phyloP scores from a whole-genome alignment of 2,329 filamentous ascomycete species.

The Purpureocillium lavendulum region DNA sequence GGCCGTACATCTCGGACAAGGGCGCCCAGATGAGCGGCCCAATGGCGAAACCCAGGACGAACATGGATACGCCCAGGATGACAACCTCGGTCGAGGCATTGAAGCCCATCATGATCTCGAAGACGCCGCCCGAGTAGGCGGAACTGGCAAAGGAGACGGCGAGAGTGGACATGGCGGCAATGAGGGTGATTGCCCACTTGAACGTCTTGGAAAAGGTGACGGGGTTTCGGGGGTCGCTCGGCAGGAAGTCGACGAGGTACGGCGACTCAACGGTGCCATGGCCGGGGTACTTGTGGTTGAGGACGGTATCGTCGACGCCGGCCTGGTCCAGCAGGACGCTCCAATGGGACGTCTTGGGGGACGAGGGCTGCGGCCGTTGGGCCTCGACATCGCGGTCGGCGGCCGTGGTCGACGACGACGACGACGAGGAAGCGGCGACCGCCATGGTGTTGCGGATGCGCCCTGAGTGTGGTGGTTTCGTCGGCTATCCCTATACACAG shows the following conservation, averaged over 20 bases:
- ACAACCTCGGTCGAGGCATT: constrained; percentile 39
- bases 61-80: constrained; percentile 55
- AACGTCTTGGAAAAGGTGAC: constrained; percentile 45
- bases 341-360: constrained; percentile 34
- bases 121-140: constrained; percentile 53
- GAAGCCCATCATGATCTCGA: constrained; percentile 47
- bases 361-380: constrained; percentile 16
- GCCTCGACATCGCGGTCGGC: constrained; percentile 34
- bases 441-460: constrained; percentile 4
- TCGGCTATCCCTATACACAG: too few species aligned
- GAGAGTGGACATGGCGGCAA: constrained; percentile 59
- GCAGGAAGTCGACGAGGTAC: constrained; percentile 60
- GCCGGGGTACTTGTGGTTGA: constrained; percentile 48
- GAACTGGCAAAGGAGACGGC: constrained; percentile 63
- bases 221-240: constrained; percentile 59
- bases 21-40: constrained; percentile 60
- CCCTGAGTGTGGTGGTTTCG: too few species aligned
- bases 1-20: constrained; percentile 54
- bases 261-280: constrained; percentile 59
- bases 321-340: constrained; percentile 48
- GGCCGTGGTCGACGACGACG: constrained; percentile 12
- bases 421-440: not conserved
- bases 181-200: constrained; percentile 59
- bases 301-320: constrained; percentile 47
- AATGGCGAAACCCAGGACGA: constrained; percentile 53